Conservation (phyloP, 2,329 filamentous ascomycete species). For the Botrytis fabae region DNA sequence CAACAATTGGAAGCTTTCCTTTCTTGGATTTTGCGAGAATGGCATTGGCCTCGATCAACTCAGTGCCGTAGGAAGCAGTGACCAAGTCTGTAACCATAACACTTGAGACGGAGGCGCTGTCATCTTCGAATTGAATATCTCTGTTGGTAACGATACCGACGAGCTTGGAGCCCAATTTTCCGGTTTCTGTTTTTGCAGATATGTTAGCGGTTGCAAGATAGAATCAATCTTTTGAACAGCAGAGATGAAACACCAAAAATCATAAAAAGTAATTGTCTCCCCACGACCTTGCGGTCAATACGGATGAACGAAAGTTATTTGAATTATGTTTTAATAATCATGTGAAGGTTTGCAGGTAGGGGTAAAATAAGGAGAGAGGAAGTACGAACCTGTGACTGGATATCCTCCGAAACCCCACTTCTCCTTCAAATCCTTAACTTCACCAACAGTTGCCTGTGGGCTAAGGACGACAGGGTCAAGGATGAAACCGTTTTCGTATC, state of each 20-base stretch:
- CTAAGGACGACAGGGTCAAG: conserved; percentile 90
- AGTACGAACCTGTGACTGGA: conserved; percentile 88
- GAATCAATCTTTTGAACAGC: neutral
- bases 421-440: conserved; percentile 90
- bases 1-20: conserved; percentile 93
- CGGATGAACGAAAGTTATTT: conserved; percentile 99
- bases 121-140: conserved; percentile 93
- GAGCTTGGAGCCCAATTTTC: conserved; percentile 91
- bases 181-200: conserved; percentile 64
- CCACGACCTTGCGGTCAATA: conserved; percentile 85
- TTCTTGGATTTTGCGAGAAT: conserved; percentile 96
- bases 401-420: conserved; percentile 99
- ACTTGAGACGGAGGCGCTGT: conserved; percentile 70
- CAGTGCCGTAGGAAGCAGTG: conserved; percentile 81
- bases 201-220: conserved; percentile 43
- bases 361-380: conserved; percentile 20
- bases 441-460: conserved; percentile 82
- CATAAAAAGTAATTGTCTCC: conserved; percentile 63
- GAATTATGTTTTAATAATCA: conserved; percentile 77
- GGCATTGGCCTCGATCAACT: conserved; percentile 83
- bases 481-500: conserved; percentile 99
- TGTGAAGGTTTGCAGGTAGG: conserved; percentile 44
- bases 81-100: conserved; percentile 97
- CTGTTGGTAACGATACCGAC: conserved; percentile 97
- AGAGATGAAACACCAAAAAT: conserved; percentile 35